Evolutionary conservation across 305 asterid species (phyloP).

Genomic region (Fraxinus floribunda): DNA sequence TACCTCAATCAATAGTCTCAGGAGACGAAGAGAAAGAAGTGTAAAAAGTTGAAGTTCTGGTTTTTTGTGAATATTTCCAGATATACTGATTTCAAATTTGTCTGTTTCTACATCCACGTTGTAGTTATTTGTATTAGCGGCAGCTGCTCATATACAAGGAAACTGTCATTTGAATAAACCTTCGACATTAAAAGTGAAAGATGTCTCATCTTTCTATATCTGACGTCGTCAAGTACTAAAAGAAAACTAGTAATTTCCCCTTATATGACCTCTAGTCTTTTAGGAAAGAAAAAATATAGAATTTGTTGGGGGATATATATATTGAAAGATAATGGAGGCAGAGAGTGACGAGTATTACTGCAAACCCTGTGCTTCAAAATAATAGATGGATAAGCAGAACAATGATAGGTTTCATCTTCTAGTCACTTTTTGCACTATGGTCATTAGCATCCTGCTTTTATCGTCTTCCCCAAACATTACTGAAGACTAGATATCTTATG

Average conservation of each 20-base stretch:
- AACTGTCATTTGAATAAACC: neutral
- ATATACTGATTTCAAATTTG: neutral
- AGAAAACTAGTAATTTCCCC: neutral
- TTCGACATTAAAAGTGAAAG: neutral
- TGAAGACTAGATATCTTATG: constrained; percentile 9
- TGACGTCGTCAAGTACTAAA: neutral
- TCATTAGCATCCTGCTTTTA: constrained; percentile 4
- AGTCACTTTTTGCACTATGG: constrained; percentile 6
- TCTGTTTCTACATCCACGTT: neutral
- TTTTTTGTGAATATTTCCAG: neutral
- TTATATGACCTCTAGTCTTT: neutral
- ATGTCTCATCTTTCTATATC: neutral
- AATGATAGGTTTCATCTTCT: neutral
- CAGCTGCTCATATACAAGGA: neutral
- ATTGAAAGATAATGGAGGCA: neutral
- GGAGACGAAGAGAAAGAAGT: neutral
- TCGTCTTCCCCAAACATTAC: neutral
- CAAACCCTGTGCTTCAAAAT: neutral
- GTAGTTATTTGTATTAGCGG: neutral
- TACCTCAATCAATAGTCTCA: neutral
- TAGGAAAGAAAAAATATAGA: neutral
- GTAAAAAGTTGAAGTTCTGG: neutral
- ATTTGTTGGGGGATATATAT: neutral
- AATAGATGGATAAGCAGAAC: neutral
- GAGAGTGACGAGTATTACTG: neutral